Conservation (phyloP, 352 stramenopile genomes). For the Phytopythium boreale region DNA sequence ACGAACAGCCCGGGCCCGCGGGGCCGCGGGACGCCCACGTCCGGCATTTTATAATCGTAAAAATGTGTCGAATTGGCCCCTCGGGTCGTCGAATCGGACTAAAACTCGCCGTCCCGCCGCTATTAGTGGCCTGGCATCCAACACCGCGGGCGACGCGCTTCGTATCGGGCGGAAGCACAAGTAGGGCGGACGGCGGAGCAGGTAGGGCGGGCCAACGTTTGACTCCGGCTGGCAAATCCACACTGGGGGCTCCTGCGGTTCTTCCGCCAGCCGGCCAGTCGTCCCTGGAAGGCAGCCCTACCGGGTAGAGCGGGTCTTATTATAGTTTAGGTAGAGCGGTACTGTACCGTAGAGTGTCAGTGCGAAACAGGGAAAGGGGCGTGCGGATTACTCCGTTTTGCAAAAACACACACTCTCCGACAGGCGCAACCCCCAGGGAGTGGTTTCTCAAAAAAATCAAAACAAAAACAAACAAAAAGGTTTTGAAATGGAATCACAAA, state of each 20-base stretch:
- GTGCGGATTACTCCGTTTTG: not conserved
- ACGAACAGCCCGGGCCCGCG: not conserved
- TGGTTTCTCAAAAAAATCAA: not conserved
- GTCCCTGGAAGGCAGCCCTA: not conserved
- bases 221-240: not conserved
- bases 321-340: too few relatives aligned
- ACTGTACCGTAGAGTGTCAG: too few relatives aligned
- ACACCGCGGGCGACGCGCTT: not conserved
- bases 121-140: not conserved
- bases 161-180: too few relatives aligned
- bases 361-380: too few relatives aligned
- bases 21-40: not conserved
- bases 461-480: not conserved
- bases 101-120: not conserved
- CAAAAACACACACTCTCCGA: not conserved
- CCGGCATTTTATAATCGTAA: not conserved
- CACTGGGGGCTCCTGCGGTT: not conserved
- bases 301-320: too few relatives aligned
- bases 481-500: not conserved
- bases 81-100: not conserved
- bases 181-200: too few relatives aligned
- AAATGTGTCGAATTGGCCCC: conserved; percentile 1
- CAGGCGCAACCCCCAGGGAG: not conserved
- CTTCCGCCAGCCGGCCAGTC: not conserved
- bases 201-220: too few relatives aligned